Base-by-base conservation (phyloP, 2,329 filamentous ascomycete genomes). In the Xylaria sp. region DNA sequence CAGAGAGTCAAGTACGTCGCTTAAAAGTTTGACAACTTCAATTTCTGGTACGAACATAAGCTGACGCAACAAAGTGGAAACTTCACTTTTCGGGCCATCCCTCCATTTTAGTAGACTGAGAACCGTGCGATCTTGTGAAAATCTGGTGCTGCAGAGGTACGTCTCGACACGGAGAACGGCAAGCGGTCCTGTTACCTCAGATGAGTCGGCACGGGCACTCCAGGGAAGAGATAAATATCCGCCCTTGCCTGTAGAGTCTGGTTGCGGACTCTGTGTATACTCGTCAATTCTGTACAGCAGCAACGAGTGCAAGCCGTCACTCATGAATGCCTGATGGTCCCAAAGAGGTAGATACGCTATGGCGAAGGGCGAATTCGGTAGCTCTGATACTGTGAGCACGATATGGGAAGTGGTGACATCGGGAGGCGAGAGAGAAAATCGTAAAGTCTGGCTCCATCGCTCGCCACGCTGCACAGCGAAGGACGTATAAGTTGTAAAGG, bases 41-140 rank as follows among this genome's bases (percentile, higher is more conserved):
- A 98, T 97, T 77, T 99, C 96, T 0, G 96, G 92, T 0, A 99
- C 94, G 72, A 98, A 98, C 22, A 94, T 90, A 55, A 98, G 87
- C 71, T 94, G 90, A 76, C 92, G 91, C 47, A 99, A 81, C 0
- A 97, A 82, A 27, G 89, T 85, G 0, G 92, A 84, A 1, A 98
- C 84, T 39, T 94, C 89, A 31, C 90, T 89, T 51, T 89, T 86
- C 0, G 90, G 84, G 45, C 90, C 85, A 13, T 95, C 91, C 75
- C 89, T 93, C 96, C 96, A 98, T 73, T 90, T 92, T 38, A 98
- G 81, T 29, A 99, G 83, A 17, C 93, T 92, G 20, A 97, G 82
- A 11, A 99, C 87, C 17, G 91, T 88, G 63, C 94, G 91, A 76
- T 99, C 94, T 77, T 99, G 96, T 0, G 95, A 97, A 76, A 97